These are phyloP conservation scores for Skeletonema marinoi DNA, from an alignment of 108 stramenopile genomes.

Conservation along the genomic window DNA sequence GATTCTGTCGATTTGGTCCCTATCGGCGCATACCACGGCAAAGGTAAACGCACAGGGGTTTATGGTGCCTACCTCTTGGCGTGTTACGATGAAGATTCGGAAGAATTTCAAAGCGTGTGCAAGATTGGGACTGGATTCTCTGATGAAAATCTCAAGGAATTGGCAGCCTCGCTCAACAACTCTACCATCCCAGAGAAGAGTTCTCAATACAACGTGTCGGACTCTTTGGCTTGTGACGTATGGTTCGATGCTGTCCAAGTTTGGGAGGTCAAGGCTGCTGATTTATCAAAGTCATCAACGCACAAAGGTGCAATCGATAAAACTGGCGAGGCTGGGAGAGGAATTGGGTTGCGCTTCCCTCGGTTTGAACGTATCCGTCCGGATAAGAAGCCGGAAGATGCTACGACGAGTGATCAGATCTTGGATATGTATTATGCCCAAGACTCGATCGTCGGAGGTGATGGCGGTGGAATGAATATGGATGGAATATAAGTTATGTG, in stretches of 20 bases:
- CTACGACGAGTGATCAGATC: conserved; percentile 95
- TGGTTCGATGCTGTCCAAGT: conserved; percentile 97
- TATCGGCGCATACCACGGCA: conserved; percentile 95
- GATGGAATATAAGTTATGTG: conserved; percentile 53
- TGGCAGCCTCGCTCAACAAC: conserved; percentile 79
- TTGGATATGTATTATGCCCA: conserved; percentile 95
- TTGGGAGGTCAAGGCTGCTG: conserved; percentile 99
- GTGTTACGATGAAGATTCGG: conserved; percentile 95
- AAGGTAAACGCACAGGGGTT: conserved; percentile 93
- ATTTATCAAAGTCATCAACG: conserved; percentile 89
- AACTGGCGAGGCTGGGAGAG: conserved; percentile 82
- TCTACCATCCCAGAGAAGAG: conserved; percentile 71
- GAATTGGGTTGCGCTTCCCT: conserved; percentile 99
- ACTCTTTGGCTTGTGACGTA: conserved; percentile 89
- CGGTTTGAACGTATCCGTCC: conserved; percentile 95
- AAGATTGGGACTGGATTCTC: conserved; percentile 99
- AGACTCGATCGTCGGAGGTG: conserved; percentile 70
- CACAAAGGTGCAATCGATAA: conserved; percentile 90
- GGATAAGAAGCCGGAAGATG: conserved; percentile 97
- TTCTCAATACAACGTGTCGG: conserved; percentile 83
- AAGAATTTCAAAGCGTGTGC: conserved; percentile 98
- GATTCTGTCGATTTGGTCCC: conserved; percentile 99
- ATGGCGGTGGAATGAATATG: conserved; percentile 47
- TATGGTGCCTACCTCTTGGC: conserved; percentile 99
- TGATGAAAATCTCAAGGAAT: conserved; percentile 90